Evolutionary conservation across 169 alveolate species (phyloP).

Genomic region (Cryptosporidium sp.): DNA sequence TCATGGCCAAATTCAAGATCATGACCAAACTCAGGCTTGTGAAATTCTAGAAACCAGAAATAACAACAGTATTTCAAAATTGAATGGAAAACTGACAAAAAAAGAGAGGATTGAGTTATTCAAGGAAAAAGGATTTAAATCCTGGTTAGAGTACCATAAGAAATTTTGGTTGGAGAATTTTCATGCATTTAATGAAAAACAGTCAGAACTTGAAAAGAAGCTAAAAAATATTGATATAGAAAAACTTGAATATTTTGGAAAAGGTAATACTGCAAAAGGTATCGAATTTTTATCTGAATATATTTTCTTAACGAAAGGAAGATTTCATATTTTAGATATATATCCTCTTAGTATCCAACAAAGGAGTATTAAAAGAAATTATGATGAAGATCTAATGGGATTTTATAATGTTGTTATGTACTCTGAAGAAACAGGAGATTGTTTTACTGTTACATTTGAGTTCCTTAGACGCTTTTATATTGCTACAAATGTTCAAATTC

Average conservation of each 20-base stretch:
- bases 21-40: neutral
- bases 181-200: neutral
- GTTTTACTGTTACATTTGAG: slow-evolving; percentile 35
- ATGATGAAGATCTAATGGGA: neutral
- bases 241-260: slow-evolving; percentile 13
- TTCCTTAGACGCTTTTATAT: slow-evolving; percentile 52
- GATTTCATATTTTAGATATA: slow-evolving; percentile 48
- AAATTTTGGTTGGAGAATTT: slow-evolving; percentile 47
- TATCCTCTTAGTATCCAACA: slow-evolving; percentile 11
- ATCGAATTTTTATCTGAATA: slow-evolving; percentile 30
- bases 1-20: no score
- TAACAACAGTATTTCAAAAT: neutral
- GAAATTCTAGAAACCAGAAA: neutral
- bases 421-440: slow-evolving; percentile 34
- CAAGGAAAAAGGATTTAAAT: slow-evolving; percentile 25
- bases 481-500: slow-evolving; percentile 40
- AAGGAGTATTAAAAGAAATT: neutral
- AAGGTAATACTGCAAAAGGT: slow-evolving; percentile 10
- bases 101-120: slow-evolving; percentile 36
- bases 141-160: slow-evolving; percentile 40
- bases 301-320: slow-evolving; percentile 24
- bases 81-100: neutral
- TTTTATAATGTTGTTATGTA: slow-evolving; percentile 39
- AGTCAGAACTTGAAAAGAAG: slow-evolving; percentile 2
- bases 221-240: neutral